Evolutionary conservation across 31 red algal genomes (phyloP), one percentile per base, ranked within the genome.

Genomic region (Bonnemaisonia californica): DNA sequence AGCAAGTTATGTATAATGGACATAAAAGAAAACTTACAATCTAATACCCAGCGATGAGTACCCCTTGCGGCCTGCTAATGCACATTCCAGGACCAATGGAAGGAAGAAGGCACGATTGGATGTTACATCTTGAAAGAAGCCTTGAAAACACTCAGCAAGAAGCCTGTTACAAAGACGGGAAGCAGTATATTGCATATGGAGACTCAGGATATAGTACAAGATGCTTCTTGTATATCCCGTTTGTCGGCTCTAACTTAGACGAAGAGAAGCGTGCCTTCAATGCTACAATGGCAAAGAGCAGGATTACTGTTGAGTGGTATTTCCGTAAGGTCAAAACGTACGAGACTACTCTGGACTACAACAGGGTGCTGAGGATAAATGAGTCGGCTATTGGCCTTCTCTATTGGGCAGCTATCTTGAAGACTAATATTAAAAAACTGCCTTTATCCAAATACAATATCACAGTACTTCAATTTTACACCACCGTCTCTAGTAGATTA

Each of bases 301-400:
- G 74, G 2, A 61, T 78, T 36, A 78, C 74, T 3, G 3, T 61
- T 5, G 74, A 78, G 54, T 60, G 74, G 74, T 51, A 28, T 38
- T 78, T 78, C 54, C 58, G 62, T 38, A 29, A 78, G 62, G 48
- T 78, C 39, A n/a, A 81, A 81, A 33, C 69, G 8, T 81, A 81
- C 28, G 65, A 4, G 4, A 47, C 21, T 13, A 81, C 60, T 26
- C 9, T 51, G 3, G 59, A 81, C 23, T 81, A 26, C 77, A n/a
- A n/a, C n/a, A n/a, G n/a, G n/a, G n/a, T n/a, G n/a, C n/a, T n/a
- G n/a, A n/a, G n/a, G n/a, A n/a, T 47, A 2, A 3, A 2, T 9
- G 31, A 68, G 23, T 29, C 24, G 21, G 34, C 63, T 21, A 37
- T 68, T 4, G 63, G 23, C 3, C 11, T 54, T 47, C 35, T 81